phyloP scores from a whole-genome alignment of 2,329 filamentous ascomycete species.

The Diaporthe longicolla region DNA sequence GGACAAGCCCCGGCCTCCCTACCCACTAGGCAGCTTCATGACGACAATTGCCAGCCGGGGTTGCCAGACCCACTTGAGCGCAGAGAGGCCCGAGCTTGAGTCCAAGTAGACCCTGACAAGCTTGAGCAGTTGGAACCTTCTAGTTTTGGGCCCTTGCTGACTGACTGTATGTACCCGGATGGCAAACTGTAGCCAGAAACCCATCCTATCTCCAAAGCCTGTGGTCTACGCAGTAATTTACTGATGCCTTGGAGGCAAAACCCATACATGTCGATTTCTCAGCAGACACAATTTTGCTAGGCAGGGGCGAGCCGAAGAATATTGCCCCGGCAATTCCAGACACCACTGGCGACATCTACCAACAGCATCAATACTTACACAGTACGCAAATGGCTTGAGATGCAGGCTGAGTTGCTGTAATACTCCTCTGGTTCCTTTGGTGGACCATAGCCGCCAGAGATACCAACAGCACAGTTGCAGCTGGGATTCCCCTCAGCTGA shows the following conservation, averaged over 20 bases:
- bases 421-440: background rate
- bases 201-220: background rate
- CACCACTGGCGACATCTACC: background rate
- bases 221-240: background rate
- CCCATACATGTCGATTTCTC: slow-evolving; percentile 1
- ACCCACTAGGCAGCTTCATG: slow-evolving; percentile 40
- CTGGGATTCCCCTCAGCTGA: background rate
- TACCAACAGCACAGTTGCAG: background rate
- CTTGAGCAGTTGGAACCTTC: slow-evolving; percentile 40
- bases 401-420: background rate
- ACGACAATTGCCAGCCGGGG: slow-evolving; percentile 40
- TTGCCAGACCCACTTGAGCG: slow-evolving; percentile 31
- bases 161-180: slow-evolving; percentile 5
- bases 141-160: slow-evolving; percentile 3
- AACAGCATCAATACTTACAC: background rate
- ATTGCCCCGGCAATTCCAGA: slow-evolving; percentile 1
- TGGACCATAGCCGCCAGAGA: background rate
- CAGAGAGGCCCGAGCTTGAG: slow-evolving; percentile 44
- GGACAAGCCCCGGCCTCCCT: slow-evolving; percentile 25
- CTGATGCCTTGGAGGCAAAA: slow-evolving; percentile 1
- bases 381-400: background rate
- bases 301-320: slow-evolving; percentile 18
- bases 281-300: background rate
- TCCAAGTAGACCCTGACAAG: slow-evolving; percentile 43
- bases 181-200: background rate